Base-by-base conservation (phyloP, 2,329 filamentous ascomycete genomes). In the Truncatella angustata region DNA sequence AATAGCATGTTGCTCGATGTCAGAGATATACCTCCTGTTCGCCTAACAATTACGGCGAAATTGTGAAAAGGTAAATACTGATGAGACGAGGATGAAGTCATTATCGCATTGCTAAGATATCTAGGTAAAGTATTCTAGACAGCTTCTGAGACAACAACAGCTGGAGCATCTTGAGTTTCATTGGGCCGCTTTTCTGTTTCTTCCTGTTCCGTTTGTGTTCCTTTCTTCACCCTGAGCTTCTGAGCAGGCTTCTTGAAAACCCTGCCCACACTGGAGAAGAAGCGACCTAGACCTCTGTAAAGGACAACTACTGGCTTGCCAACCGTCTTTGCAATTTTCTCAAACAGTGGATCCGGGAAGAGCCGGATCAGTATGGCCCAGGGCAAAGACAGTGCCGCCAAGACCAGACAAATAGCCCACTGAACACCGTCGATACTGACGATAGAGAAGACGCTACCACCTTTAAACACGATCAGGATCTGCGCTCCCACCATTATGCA, bases 401-500 rank as follows among this genome's bases (percentile, higher is more conserved):
- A 58, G 16, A 79, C 64, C n/a, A 82, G 39, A 23, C 72, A 80
- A 50, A 81, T 76, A 12, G 72, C 79, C 80, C 80, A 83, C 62
- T 82, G 79, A 2, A 64, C 59, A 1, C 77, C 79, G 49, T 73
- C 71, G 57, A 82, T 68, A 24, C 64, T 63, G 28, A 71, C 71
- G 58, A 83, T 77, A 21, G 73, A 69, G 65, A 84, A 82, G 2
- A 79, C 80, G 16, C 69, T 64, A 30, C 77, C 78, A 18, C 82
- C 82, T 11, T 84, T 69, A 51, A 81, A 83, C 58, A 84, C 70
- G 57, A 85, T 85, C 50, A 77, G 65, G 49, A 82, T 65, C 57
- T 85, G 82, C 1, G 78, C 72, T 10, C 74, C 81, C 40, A 85
- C 68, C 72, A 85, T 85, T 58, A 85, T 68, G 39, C 68, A 60